These are phyloP conservation scores for Saturnispora zaruensis DNA, from an alignment of 805 yeast species.

Conservation along the genomic window DNA sequence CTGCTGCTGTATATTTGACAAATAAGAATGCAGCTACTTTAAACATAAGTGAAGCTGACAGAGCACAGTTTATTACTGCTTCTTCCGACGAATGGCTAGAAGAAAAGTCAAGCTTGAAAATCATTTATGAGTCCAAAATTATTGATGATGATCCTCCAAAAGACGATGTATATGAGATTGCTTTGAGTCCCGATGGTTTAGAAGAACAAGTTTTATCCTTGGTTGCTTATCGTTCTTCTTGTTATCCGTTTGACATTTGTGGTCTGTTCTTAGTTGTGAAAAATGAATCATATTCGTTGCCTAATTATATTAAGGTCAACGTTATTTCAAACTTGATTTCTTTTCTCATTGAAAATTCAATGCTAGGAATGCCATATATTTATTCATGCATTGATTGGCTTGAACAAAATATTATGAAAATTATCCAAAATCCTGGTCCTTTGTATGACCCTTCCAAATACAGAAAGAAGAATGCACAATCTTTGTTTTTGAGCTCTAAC, in stretches of 20 bases:
- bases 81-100: slow-evolving; percentile 53
- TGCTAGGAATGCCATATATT: slow-evolving; percentile 64
- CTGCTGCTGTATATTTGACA: slow-evolving; percentile 44
- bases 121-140: slow-evolving; percentile 37
- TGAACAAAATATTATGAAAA: slow-evolving; percentile 46
- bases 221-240: slow-evolving; percentile 36
- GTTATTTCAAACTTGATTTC: slow-evolving; percentile 39
- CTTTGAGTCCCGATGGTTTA: slow-evolving; percentile 28
- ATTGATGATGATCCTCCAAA: slow-evolving; percentile 31
- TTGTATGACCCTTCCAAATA: slow-evolving; percentile 31
- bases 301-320: slow-evolving; percentile 62
- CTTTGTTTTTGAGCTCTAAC: background rate
- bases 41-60: slow-evolving; percentile 10
- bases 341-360: slow-evolving; percentile 33
- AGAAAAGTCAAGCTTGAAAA: slow-evolving; percentile 59
- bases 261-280: slow-evolving; percentile 52
- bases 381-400: slow-evolving; percentile 72
- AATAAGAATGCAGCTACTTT: slow-evolving; percentile 17
- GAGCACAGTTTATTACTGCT: slow-evolving; percentile 3
- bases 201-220: slow-evolving; percentile 24
- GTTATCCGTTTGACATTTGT: slow-evolving; percentile 61
- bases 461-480: slow-evolving; percentile 2
- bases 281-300: slow-evolving; percentile 41
- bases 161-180: slow-evolving; percentile 29
- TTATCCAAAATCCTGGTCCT: slow-evolving; percentile 71